Conservation (phyloP, 2,329 filamentous ascomycete genomes). For the Microcera coccophila region DNA sequence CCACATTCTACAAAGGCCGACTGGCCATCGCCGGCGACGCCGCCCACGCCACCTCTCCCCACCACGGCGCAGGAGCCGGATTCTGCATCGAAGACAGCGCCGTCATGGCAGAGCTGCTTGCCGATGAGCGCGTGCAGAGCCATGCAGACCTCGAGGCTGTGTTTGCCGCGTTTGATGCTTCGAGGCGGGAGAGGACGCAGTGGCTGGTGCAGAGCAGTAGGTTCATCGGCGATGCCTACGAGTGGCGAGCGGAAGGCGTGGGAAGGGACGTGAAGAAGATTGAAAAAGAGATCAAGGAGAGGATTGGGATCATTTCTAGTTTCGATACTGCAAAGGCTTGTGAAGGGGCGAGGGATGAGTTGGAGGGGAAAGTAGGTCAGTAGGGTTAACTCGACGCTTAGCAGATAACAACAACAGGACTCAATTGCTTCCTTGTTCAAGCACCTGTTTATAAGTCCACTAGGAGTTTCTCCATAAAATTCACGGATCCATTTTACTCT, state of each 20-base stretch:
- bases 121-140: slow-evolving; percentile 34
- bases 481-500: too few relatives aligned
- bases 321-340: slow-evolving; percentile 9
- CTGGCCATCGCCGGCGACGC: slow-evolving; percentile 57
- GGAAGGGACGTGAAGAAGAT: slow-evolving; percentile 15
- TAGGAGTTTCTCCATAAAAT: too few relatives aligned
- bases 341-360: slow-evolving; percentile 2
- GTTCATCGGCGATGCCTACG: slow-evolving; percentile 37
- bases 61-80: slow-evolving; percentile 56
- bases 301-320: slow-evolving; percentile 11
- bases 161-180: slow-evolving; percentile 45
- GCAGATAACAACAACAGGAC: too few relatives aligned
- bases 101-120: slow-evolving; percentile 44
- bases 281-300: slow-evolving; percentile 17
- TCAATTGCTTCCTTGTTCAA: too few relatives aligned
- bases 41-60: slow-evolving; percentile 59
- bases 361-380: too few relatives aligned
- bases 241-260: slow-evolving; percentile 36
- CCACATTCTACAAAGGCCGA: slow-evolving; percentile 39
- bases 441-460: too few relatives aligned
- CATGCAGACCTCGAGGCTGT: slow-evolving; percentile 21
- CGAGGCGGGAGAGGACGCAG: slow-evolving; percentile 46
- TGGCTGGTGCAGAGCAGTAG: slow-evolving; percentile 49
- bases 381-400: too few relatives aligned
- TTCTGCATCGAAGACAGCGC: slow-evolving; percentile 52